Evolutionary conservation across 495 filamentous ascomycete genomes (phyloP), one percentile per base, ranked within the genome.

Genomic region (Aspergillus ellipticus): DNA sequence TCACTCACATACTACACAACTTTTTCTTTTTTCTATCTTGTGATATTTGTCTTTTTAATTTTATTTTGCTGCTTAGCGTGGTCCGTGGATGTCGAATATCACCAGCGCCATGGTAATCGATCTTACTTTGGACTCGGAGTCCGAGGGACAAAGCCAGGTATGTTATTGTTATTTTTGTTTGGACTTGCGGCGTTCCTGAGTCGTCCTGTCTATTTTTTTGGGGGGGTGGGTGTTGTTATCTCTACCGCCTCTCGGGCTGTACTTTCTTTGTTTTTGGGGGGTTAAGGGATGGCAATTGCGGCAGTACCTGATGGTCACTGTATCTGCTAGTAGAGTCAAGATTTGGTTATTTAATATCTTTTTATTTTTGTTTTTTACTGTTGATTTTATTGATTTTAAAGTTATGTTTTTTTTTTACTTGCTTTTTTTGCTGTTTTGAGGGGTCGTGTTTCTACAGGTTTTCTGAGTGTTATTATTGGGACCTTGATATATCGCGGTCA

Each of bases 111-210:
- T 64, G 58, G 45, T 64, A 1, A 64, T 68, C 20, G 66, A 68
- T 45, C 37, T 68, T 26, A 68, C 66, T 1, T 22, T 48, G 11
- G 62, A 68, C 31, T 66, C 63, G 10, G 66, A 68, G 33, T 43
- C 63, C 4, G 63, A 62, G 24, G 59, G 48, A 24, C 51, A 52
- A 5, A 42, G 11, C 20, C 41, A 19, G 28, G 54, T 55, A 51
- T 24, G 59, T 56, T 16, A 53, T 10, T 31, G 39, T 47, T 55
- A 24, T 11, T 2, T 59, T 29, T 55, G 24, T 11, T n/a, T n/a
- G n/a, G 2, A 24, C 4, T 19, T 31, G 6, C 4, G 8, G 28
- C n/a, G n/a, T 45, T 49, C 17, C 37, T 43, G 1, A 8, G 11
- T 35, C 15, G 13, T 47, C 11, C 31, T 28, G 13, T 47, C 11